A percentile compares a stretch with the other conserved stretches of the same genome.
phyloP scores from a whole-genome alignment of 1,139 yeast genomes.

The Blastobotrys capitulatus region DNA sequence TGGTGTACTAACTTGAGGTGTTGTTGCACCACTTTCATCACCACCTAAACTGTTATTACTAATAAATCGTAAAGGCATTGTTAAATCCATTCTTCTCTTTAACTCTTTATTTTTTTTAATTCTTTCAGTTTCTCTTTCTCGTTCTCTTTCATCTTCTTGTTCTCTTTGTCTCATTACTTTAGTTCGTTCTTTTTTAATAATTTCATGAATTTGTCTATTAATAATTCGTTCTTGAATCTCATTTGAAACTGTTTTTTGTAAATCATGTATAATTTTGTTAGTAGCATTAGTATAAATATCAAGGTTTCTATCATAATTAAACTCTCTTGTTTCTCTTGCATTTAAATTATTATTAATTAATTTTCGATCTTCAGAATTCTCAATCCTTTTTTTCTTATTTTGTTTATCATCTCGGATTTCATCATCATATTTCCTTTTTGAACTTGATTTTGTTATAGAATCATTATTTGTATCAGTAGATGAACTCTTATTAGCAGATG shows the following conservation, averaged over 20 bases:
- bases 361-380: too few species aligned
- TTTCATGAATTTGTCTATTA: conserved; percentile 1
- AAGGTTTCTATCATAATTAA: not conserved
- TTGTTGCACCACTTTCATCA: not conserved
- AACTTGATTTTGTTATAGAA: too few species aligned
- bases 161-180: not conserved
- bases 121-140: conserved; percentile 3
- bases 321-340: not conserved
- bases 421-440: too few species aligned
- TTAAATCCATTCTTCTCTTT: not conserved
- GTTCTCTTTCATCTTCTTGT: not conserved
- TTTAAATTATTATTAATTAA: not conserved
- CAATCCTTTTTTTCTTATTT: not conserved
- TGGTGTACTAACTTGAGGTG: not conserved
- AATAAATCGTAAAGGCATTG: not conserved
- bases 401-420: not conserved
- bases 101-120: not conserved
- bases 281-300: conserved; percentile 7
- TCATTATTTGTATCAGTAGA: too few species aligned
- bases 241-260: not conserved
- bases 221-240: conserved; percentile 7
- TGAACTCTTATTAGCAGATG: too few species aligned
- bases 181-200: not conserved
- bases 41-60: not conserved
- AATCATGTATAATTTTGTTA: conserved; percentile 26